Conservation (phyloP, 257 asterid species). For the Mitragyna speciosa region DNA sequence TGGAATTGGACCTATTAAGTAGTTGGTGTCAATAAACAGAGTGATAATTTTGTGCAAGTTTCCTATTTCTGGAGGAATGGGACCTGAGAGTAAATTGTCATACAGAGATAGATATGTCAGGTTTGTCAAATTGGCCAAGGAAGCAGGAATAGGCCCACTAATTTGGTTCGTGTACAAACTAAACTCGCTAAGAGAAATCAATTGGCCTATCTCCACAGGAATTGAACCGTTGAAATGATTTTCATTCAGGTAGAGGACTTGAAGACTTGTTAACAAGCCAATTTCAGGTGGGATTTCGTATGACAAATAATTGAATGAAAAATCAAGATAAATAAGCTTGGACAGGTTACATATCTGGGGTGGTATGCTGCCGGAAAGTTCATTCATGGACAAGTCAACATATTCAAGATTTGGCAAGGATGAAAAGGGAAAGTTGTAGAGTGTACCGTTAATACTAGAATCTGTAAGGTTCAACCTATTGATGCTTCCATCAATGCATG, state of each 20-base stretch:
- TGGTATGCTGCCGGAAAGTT: conserved; percentile 23
- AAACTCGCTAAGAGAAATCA: neutral
- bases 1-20: conserved; percentile 9
- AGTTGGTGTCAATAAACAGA: conserved; percentile 2
- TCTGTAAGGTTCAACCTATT: conserved; percentile 20
- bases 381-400: conserved; percentile 18
- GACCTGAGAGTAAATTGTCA: conserved; percentile 3
- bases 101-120: neutral
- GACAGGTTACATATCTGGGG: conserved; percentile 15
- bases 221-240: conserved; percentile 17
- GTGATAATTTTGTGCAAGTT: neutral
- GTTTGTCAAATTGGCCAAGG: neutral
- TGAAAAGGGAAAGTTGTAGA: conserved; percentile 22
- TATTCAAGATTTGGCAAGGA: conserved; percentile 22
- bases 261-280: neutral
- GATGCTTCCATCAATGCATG: conserved; percentile 9
- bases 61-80: conserved; percentile 15
- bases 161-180: neutral
- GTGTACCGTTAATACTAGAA: conserved; percentile 11
- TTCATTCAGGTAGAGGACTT: neutral
- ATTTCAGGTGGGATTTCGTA: neutral
- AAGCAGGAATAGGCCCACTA: neutral
- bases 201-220: conserved; percentile 16
- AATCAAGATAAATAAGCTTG: conserved; percentile 14
- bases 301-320: neutral